A percentile compares a stretch with the other conserved stretches of the same genome.
Conservation (phyloP, 2,329 filamentous ascomycete species). For the Paradendryphiella salina region DNA sequence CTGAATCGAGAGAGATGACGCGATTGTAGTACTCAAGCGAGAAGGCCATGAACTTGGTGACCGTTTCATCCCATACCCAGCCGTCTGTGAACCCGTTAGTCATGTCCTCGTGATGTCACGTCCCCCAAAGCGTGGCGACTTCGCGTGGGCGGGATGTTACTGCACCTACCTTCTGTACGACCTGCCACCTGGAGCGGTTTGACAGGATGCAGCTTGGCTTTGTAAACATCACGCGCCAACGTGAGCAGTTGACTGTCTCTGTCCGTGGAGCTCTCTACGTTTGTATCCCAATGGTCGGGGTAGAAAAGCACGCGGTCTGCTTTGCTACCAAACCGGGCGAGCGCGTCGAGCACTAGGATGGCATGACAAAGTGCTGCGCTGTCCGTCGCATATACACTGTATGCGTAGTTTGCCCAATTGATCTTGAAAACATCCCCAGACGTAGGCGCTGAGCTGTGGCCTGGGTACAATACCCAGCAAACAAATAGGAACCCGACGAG, state of each 20-base stretch:
- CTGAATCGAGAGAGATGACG: constrained; percentile 64
- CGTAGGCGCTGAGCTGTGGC: constrained; percentile 8
- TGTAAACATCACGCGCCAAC: constrained; percentile 55
- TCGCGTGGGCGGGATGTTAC: constrained; percentile 5
- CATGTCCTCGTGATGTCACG: constrained; percentile 12
- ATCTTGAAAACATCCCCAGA: constrained; percentile 22
- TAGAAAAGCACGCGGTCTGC: constrained; percentile 54
- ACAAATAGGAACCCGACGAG: constrained; percentile 32
- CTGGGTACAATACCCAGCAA: constrained; percentile 36
- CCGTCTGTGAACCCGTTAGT: constrained; percentile 34
- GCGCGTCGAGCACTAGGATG: constrained; percentile 51
- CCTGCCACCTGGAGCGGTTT: constrained; percentile 46
- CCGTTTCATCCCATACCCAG: constrained; percentile 63
- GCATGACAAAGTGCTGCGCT: constrained; percentile 50
- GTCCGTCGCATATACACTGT: constrained; percentile 51
- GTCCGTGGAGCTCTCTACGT: constrained; percentile 33
- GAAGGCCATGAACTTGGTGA: constrained; percentile 71
- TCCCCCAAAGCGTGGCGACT: constrained; percentile 9
- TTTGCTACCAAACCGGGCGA: constrained; percentile 49
- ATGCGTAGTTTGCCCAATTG: constrained; percentile 49
- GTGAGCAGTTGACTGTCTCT: constrained; percentile 53
- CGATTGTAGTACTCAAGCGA: constrained; percentile 66
- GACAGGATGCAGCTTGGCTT: constrained; percentile 55
- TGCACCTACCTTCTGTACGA: constrained; percentile 37
- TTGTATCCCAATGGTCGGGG: constrained; percentile 47